phyloP scores from a whole-genome alignment of 1,284 basidiomycete species.

The Moesziomyces antarcticus region DNA sequence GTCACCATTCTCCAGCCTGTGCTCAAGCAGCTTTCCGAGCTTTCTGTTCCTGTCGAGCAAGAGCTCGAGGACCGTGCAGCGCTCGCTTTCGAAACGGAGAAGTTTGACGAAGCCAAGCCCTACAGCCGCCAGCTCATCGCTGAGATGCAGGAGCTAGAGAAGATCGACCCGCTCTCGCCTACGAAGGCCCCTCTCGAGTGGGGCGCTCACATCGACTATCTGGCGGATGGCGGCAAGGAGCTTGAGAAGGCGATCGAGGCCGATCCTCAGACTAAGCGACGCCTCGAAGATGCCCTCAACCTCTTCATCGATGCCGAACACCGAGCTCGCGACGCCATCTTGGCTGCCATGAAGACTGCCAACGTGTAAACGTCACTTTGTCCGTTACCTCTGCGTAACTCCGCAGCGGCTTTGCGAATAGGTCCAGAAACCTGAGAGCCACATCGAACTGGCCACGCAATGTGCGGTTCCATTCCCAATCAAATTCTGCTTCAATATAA shows the following conservation, averaged over 20 bases:
- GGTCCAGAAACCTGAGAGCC: too few species aligned
- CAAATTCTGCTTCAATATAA: too few species aligned
- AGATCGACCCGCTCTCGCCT: slow-evolving; percentile 31
- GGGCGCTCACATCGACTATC: slow-evolving; percentile 30
- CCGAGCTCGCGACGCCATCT: slow-evolving; percentile 18
- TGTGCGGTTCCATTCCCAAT: too few species aligned
- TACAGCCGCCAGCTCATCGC: slow-evolving; percentile 6
- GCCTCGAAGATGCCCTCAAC: slow-evolving; percentile 40
- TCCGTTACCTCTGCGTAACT: too few species aligned
- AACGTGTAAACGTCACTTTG: neutral
- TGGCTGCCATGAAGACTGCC: slow-evolving; percentile 16
- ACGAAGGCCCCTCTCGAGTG: slow-evolving; percentile 7
- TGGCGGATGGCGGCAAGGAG: slow-evolving; percentile 27
- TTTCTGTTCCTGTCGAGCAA: slow-evolving; percentile 16
- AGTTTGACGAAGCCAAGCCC: slow-evolving; percentile 10
- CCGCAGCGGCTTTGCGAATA: too few species aligned
- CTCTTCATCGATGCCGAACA: slow-evolving; percentile 43
- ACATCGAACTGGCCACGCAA: too few species aligned
- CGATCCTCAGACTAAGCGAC: slow-evolving; percentile 25
- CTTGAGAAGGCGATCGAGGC: slow-evolving; percentile 29
- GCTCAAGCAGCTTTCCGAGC: slow-evolving; percentile 33
- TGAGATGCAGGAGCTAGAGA: slow-evolving; percentile 13
- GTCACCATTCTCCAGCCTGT: slow-evolving; percentile 30
- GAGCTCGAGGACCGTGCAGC: slow-evolving; percentile 1
- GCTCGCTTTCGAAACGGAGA: slow-evolving; percentile 7